Evolutionary conservation across 169 alveolate genomes (phyloP), one percentile per base, ranked within the genome.

Genomic region (Plasmodium cynomolgi): DNA sequence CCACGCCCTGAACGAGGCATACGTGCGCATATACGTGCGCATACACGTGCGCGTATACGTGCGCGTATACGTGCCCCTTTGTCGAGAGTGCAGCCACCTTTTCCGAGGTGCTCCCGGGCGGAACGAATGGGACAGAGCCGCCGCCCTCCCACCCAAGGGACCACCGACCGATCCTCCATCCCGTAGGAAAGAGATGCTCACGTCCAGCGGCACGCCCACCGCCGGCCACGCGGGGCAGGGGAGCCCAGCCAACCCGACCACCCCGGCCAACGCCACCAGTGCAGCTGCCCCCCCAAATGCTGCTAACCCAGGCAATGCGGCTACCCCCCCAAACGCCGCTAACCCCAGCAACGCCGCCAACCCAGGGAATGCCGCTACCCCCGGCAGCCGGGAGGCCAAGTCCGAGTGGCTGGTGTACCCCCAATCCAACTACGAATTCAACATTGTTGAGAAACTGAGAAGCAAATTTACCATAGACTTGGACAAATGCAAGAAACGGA

Each of bases 401-500:
- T 9, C 81, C 9, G 93, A 85, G 31, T 85, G 93, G 93, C 11
- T 85, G 11, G 39, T 85, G 29, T 85, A 85, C 17, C 86, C 93
- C 13, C 93, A 85, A 54, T 17, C 84, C 13, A 85, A 68, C 20
- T 85, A 85, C 44, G 93, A 85, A 37, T 85, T 85, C n/a, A 85
- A 85, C n/a, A 85, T 85, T 33, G 93, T 54, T 34, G 93, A 85
- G 20, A 85, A 85, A 23, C 62, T 85, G 26, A 85, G 73, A 34
- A 85, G 62, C 17, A 85, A 85, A 75, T 75, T 85, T 75, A 50
- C 73, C 20, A 37, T 85, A 15, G 93, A 85, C 29, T 33, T 9
- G n/a, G 93, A 85, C 39, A 85, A 85, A 54, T 75, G 80, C 44
- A 85, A 85, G 34, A 96, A 95, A 41, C 84, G 97, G 8, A 83